Evolutionary conservation across 768 basidiomycete genomes (phyloP).

Genomic region (Collybiopsis confluens): DNA sequence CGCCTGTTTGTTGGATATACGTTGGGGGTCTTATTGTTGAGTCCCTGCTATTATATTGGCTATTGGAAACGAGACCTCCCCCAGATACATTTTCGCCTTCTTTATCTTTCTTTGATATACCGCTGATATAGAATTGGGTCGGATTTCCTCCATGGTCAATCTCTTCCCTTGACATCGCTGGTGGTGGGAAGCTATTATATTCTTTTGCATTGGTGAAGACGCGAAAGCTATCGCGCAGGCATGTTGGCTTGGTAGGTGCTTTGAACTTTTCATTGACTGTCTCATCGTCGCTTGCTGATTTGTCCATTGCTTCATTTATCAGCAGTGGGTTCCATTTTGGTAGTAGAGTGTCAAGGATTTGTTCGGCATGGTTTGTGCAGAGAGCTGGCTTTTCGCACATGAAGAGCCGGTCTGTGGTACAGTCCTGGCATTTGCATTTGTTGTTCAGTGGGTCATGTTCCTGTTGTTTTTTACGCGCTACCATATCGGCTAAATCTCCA

Average conservation of each 20-base stretch:
- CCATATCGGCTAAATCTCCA: constrained; percentile 2
- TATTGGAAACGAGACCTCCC: neutral
- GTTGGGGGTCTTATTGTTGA: neutral
- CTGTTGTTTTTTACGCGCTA: constrained; percentile 9
- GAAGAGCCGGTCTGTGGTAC: neutral
- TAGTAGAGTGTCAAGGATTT: neutral
- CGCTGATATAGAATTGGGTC: neutral
- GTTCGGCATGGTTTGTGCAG: neutral
- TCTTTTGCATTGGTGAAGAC: constrained; percentile 5
- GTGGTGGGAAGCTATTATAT: neutral
- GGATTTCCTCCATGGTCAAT: neutral
- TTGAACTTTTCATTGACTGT: neutral
- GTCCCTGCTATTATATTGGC: neutral
- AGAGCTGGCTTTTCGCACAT: neutral
- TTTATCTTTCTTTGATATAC: neutral
- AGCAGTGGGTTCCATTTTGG: constrained; percentile 1
- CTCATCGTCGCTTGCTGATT: neutral
- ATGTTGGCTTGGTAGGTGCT: neutral
- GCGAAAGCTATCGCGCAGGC: neutral
- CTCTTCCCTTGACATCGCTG: neutral
- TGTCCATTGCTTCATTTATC: neutral
- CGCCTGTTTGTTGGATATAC: neutral
- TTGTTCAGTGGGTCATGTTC: neutral
- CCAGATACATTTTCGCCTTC: neutral
- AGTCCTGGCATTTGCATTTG: neutral